Evolutionary conservation across 2,329 filamentous ascomycete species (phyloP).

Genomic region (Fusarium sp.): DNA sequence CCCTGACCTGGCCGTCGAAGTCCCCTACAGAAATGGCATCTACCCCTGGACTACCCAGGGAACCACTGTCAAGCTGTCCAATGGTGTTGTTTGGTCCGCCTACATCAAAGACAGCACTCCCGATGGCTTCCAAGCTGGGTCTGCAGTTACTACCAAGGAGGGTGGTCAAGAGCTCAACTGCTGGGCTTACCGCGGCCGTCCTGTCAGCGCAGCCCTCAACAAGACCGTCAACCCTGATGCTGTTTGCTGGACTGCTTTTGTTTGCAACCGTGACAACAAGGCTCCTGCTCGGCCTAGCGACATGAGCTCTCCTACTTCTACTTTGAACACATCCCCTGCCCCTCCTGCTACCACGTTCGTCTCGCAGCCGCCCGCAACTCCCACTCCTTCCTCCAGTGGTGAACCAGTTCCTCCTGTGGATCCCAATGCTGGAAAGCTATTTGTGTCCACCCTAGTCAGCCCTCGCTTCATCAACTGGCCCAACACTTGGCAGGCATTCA

Average conservation of each 20-base stretch:
- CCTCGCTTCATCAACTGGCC: constrained; percentile 60
- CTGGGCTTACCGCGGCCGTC: constrained; percentile 60
- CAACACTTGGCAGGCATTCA: constrained; percentile 57
- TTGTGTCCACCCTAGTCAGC: constrained; percentile 54
- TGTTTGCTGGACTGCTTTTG: constrained; percentile 60
- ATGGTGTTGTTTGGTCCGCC: constrained; percentile 59
- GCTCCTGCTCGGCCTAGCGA: constrained; percentile 55
- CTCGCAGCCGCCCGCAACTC: constrained; percentile 50
- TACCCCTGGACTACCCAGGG: constrained; percentile 59
- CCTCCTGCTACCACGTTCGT: constrained; percentile 55
- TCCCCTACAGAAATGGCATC: constrained; percentile 57
- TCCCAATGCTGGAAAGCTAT: constrained; percentile 52
- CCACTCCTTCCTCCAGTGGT: constrained; percentile 40
- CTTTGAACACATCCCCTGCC: constrained; percentile 52
- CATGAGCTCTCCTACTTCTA: constrained; percentile 56
- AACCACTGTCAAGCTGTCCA: constrained; percentile 57
- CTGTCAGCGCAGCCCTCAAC: constrained; percentile 58
- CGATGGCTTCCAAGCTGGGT: constrained; percentile 59
- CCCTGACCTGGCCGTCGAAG: constrained; percentile 58
- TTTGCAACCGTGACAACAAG: constrained; percentile 57
- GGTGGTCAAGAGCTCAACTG: constrained; percentile 58
- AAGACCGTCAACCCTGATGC: constrained; percentile 57
- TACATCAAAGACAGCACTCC: constrained; percentile 61
- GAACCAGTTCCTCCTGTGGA: constrained; percentile 52
- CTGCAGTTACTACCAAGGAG: constrained; percentile 58